These are phyloP conservation scores for Lepidopterella palustris DNA, from an alignment of 495 filamentous ascomycete genomes.

Conservation along the genomic window DNA sequence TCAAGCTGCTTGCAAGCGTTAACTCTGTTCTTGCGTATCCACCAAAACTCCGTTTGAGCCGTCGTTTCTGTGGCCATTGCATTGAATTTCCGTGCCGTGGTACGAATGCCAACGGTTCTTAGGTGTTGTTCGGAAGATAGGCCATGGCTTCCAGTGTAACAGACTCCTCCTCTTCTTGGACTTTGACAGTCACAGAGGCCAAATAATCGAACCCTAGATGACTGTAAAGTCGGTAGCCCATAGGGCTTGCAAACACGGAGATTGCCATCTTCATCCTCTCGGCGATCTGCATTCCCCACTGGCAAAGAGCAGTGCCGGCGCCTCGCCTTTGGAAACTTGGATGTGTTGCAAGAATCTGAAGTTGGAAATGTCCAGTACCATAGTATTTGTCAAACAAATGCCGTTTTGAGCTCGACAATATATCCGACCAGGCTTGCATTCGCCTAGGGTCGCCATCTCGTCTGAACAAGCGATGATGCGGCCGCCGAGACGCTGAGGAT, in stretches of 20 bases:
- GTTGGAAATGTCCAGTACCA: conserved; percentile 10
- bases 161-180: conserved; percentile 3
- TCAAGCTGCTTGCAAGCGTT: too few relatives aligned
- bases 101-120: too few relatives aligned
- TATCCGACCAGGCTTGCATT: conserved; percentile 10
- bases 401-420: not conserved
- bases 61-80: too few relatives aligned
- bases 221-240: conserved; percentile 14
- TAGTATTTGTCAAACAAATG: conserved; percentile 5
- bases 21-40: too few relatives aligned
- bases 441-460: conserved; percentile 11
- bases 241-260: conserved; percentile 19
- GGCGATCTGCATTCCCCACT: conserved; percentile 5
- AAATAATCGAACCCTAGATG: conserved; percentile 8
- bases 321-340: conserved; percentile 11
- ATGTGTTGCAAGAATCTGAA: conserved; percentile 18
- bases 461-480: not conserved
- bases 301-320: conserved; percentile 3
- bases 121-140: not conserved
- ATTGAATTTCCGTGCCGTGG: too few relatives aligned
- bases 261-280: not conserved
- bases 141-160: conserved; percentile 6
- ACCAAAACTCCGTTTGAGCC: too few relatives aligned
- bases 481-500: not conserved
- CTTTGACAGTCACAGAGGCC: not conserved